Evolutionary conservation across 2,329 filamentous ascomycete species (phyloP).

Genomic region (Xylariaceae sp.): DNA sequence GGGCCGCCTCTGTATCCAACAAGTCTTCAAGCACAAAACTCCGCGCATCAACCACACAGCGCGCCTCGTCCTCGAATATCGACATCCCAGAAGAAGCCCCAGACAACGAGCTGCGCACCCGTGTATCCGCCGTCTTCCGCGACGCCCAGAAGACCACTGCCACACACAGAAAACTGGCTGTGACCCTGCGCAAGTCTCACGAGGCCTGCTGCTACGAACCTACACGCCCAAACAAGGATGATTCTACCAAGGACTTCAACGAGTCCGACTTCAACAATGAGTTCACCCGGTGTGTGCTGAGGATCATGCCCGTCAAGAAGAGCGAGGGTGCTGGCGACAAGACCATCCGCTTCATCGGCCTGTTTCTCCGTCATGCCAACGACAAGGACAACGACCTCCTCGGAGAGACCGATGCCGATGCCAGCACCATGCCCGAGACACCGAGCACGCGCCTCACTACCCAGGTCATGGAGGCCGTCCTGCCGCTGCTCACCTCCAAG

Average conservation of each 20-base stretch:
- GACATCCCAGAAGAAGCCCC: conserved; percentile 69
- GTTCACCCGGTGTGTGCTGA: conserved; percentile 75
- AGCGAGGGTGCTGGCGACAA: conserved; percentile 84
- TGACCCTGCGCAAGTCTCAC: conserved; percentile 85
- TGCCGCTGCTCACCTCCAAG: conserved; percentile 77
- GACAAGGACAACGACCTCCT: conserved; percentile 68
- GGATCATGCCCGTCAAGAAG: conserved; percentile 85
- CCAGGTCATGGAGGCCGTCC: conserved; percentile 66
- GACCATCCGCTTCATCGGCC: conserved; percentile 78
- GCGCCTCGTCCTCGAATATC: conserved; percentile 40
- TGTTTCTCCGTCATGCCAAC: conserved; percentile 72
- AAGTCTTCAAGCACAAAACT: conserved; percentile 37
- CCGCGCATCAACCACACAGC: conserved; percentile 44
- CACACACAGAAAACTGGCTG: conserved; percentile 82
- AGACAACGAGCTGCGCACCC: conserved; percentile 65
- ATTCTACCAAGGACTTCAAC: conserved; percentile 64
- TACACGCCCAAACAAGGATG: conserved; percentile 46
- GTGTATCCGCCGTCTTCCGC: conserved; percentile 68
- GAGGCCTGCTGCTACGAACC: conserved; percentile 74
- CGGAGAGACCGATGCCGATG: conserved; percentile 62
- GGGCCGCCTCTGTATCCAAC: conserved; percentile 39
- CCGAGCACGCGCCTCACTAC: conserved; percentile 76
- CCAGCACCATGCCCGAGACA: conserved; percentile 71
- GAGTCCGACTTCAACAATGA: conserved; percentile 87
- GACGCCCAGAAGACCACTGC: conserved; percentile 88